Evolutionary conservation across 768 basidiomycete genomes (phyloP).

Genomic region (Pleurotus giganteus): DNA sequence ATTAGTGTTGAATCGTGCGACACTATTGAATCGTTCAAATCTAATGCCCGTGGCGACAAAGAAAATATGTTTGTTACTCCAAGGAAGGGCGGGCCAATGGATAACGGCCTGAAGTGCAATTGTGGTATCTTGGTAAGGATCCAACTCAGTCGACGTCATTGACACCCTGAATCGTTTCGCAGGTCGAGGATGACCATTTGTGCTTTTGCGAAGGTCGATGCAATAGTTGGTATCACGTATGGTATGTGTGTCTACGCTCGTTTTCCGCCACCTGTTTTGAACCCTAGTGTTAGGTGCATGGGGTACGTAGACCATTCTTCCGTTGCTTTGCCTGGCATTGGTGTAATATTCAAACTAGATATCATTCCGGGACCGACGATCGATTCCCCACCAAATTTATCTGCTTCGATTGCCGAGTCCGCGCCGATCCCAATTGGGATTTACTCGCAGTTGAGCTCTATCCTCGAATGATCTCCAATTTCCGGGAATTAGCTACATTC

Average conservation of each 20-base stretch:
- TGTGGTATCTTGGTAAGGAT: conserved; percentile 58
- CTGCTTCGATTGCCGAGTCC: conserved; percentile 78
- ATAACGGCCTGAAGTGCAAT: conserved; percentile 56
- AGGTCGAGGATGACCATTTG: conserved; percentile 52
- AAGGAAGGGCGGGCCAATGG: conserved; percentile 9
- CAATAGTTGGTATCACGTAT: conserved; percentile 71
- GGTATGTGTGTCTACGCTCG: conserved; percentile 40
- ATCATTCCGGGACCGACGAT: conserved; percentile 55
- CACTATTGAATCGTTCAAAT: conserved; percentile 40
- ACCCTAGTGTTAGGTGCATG: conserved; percentile 33
- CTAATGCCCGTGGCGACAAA: conserved; percentile 8
- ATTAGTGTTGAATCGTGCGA: conserved; percentile 19
- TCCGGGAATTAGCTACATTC: conserved; percentile 68
- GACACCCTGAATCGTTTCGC: conserved; percentile 3
- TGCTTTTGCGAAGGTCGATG: conserved; percentile 75
- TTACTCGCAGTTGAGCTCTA: conserved; percentile 60
- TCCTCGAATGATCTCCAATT: conserved; percentile 58
- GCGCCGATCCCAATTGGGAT: conserved; percentile 65
- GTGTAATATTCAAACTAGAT: conserved; percentile 36
- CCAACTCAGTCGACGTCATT: neutral
- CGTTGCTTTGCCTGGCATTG: neutral
- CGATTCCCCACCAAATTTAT: conserved; percentile 60
- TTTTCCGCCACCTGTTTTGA: neutral
- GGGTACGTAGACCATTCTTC: conserved; percentile 23
- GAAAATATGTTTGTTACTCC: conserved; percentile 9